Conservation (phyloP, 495 filamentous ascomycete species). For the Saxispiralis lemnorum region DNA sequence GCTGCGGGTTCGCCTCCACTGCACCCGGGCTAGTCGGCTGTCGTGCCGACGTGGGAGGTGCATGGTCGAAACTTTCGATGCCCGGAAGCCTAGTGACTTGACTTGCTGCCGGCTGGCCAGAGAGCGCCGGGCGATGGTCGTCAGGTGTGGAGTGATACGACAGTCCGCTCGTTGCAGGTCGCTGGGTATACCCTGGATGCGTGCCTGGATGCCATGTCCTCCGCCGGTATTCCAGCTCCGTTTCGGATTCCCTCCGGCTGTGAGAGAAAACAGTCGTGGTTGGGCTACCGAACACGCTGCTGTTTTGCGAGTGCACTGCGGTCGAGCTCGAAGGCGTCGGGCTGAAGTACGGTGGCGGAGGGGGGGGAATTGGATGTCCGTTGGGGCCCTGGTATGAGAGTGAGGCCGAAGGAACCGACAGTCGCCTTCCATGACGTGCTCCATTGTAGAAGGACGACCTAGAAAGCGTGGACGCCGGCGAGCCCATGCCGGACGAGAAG, state of each 20-base stretch:
- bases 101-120: constrained; percentile 31
- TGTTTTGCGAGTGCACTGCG: constrained; percentile 35
- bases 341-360: constrained; percentile 42
- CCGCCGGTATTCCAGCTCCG: constrained; percentile 61
- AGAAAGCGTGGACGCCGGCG: constrained; percentile 48
- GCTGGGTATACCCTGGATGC: constrained; percentile 33
- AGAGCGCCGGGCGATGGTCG: constrained; percentile 35
- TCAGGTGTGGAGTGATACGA: constrained; percentile 44
- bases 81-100: constrained; percentile 55
- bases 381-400: constrained; percentile 60
- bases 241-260: constrained; percentile 46
- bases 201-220: constrained; percentile 83
- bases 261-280: constrained; percentile 47
- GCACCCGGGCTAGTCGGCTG: constrained; percentile 27
- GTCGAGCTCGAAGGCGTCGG: constrained; percentile 37
- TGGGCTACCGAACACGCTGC: constrained; percentile 51
- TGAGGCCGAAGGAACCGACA: constrained; percentile 57
- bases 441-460: constrained; percentile 52
- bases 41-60: constrained; percentile 36
- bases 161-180: constrained; percentile 41
- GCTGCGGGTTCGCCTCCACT: constrained; percentile 19
- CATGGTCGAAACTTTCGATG: constrained; percentile 76
- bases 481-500: constrained; percentile 44
- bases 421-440: constrained; percentile 46
- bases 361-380: constrained; percentile 23